phyloP scores from a whole-genome alignment of 1,139 yeast genomes.

The Dujonia santamariae region DNA sequence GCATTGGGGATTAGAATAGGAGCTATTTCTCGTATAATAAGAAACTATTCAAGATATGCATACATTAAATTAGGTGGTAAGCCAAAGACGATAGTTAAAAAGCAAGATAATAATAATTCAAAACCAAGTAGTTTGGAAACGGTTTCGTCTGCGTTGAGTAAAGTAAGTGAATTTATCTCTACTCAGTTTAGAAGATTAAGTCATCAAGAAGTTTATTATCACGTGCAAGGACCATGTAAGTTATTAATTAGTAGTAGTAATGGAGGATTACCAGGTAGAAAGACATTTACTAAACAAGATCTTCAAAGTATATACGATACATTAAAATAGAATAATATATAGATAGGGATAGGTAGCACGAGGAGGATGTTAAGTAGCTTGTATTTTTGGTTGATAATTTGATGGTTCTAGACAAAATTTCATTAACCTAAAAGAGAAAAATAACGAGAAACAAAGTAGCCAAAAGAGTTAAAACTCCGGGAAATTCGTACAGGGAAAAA shows the following conservation, averaged over 20 bases:
- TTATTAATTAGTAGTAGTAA: constrained; percentile 20
- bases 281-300: constrained; percentile 22
- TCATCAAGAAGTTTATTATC: constrained; percentile 20
- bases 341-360: no score
- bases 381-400: no score
- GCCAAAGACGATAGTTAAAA: neutral
- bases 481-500: no score
- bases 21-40: neutral
- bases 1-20: neutral
- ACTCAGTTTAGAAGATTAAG: constrained; percentile 13
- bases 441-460: no score
- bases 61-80: constrained; percentile 5
- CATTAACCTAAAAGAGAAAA: no score
- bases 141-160: constrained; percentile 3
- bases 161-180: constrained; percentile 4
- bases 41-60: neutral
- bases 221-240: constrained; percentile 25
- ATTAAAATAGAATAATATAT: constrained; percentile 3
- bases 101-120: neutral
- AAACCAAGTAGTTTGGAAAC: neutral
- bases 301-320: constrained; percentile 8
- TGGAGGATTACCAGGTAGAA: constrained; percentile 12
- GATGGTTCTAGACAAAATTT: no score
- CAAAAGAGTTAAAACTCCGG: no score
- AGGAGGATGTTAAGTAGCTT: no score